Base-by-base conservation (phyloP, 2,329 filamentous ascomycete genomes). In the Endoconidiophora laricicola region DNA sequence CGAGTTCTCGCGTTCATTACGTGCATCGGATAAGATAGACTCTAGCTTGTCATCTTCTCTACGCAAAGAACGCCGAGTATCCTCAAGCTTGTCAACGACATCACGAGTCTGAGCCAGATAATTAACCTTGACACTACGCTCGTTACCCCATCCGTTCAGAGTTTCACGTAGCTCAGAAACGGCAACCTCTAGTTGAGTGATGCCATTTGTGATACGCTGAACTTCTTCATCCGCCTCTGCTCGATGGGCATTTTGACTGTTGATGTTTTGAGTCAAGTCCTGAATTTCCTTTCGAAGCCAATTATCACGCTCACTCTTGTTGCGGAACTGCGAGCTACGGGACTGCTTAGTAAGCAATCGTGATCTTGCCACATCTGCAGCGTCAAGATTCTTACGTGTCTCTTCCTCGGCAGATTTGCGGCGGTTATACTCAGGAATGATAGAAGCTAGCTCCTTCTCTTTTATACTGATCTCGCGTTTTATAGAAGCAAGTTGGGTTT, bases 281-380 rank as follows among this genome's bases (percentile, higher is more conserved):
- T 83, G 72, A 50, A 96, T 85, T 64, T 95, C 83, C 54, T 78
- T 74, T 54, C 78, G 78, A 46, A 98, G 69, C 71, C 78, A 95
- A 36, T 78, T 75, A 62, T 98, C 90, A 41, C 93, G 81, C 61
- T 96, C 86, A 6, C 77, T 75, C 68, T 94, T 94, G 62, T 79
- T 93, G 60, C 75, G 83, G 64, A 94, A 98, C 55, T 86, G 83
- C 16, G 83, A 82, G 56, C 83, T 87, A 43, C 90, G 81, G 41
- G 83, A 86, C 65, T 98, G 90, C 63, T 98, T 98, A 46, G 84
- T 85, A 60, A 94, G 86, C 6, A 98, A 74, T 37, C 88, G 80
- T 56, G 83, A 79, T 40, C 85, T 75, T 4, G 76, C 74, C 6
- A 81, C 81, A 58, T 93, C 83, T 0, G 83, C 83, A 46, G 83